phyloP scores from a whole-genome alignment of 2,329 filamentous ascomycete genomes.

The Gremmenia infestans region DNA sequence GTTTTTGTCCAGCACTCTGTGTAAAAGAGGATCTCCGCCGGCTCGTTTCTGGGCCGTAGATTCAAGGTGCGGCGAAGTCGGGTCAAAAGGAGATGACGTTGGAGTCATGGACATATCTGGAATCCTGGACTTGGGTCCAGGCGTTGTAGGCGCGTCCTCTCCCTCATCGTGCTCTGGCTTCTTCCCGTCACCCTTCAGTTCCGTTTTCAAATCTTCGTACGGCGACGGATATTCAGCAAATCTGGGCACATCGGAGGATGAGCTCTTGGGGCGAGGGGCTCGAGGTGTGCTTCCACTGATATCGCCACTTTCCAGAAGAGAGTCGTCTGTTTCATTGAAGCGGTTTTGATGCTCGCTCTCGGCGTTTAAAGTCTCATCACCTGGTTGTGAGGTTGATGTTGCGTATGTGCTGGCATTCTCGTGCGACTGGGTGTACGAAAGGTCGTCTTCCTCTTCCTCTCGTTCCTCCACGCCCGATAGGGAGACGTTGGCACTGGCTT shows the following conservation, averaged over 20 bases:
- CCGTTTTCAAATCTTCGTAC: slow-evolving; percentile 67
- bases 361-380: slow-evolving; percentile 25
- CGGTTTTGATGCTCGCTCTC: slow-evolving; percentile 26
- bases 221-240: slow-evolving; percentile 69
- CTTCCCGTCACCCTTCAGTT: slow-evolving; percentile 47
- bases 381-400: slow-evolving; percentile 39
- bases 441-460: slow-evolving; percentile 52
- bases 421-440: slow-evolving; percentile 33
- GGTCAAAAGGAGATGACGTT: slow-evolving; percentile 51
- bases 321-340: slow-evolving; percentile 49
- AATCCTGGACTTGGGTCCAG: slow-evolving; percentile 40
- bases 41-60: slow-evolving; percentile 29
- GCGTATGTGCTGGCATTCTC: slow-evolving; percentile 29
- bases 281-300: slow-evolving; percentile 66
- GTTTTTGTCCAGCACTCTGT: slow-evolving; percentile 90
- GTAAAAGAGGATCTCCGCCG: slow-evolving; percentile 72
- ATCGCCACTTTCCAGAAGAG: slow-evolving; percentile 59
- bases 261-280: slow-evolving; percentile 46
- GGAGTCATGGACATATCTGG: slow-evolving; percentile 62
- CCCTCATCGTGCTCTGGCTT: slow-evolving; percentile 38
- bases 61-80: slow-evolving; percentile 38
- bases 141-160: slow-evolving; percentile 32
- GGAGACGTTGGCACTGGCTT: slow-evolving; percentile 95
- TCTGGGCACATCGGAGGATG: slow-evolving; percentile 37
- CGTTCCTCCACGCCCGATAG: slow-evolving; percentile 90